phyloP scores from a whole-genome alignment of 1,284 basidiomycete genomes.

The Pyrrhoderma noxium region DNA sequence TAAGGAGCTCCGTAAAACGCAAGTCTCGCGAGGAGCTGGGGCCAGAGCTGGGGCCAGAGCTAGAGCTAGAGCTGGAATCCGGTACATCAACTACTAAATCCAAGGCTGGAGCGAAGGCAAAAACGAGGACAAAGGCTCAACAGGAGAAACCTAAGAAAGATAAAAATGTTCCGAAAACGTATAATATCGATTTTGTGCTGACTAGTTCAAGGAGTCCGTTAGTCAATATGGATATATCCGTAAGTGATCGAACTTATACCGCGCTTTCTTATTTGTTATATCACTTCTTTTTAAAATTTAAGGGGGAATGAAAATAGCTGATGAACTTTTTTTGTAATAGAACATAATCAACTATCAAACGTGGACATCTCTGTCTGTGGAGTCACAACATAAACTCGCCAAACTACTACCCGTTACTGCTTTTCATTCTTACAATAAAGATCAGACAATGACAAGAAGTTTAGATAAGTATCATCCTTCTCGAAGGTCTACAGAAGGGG shows the following conservation, averaged over 20 bases:
- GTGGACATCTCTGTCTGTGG: constrained; percentile 42
- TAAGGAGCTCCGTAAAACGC: no score
- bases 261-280: no score
- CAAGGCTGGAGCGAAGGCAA: no score
- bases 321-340: constrained; percentile 26
- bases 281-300: not conserved
- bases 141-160: not conserved
- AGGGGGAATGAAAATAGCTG: not conserved
- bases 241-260: no score
- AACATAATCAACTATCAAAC: constrained; percentile 43
- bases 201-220: constrained; percentile 45
- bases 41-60: no score
- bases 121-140: not conserved
- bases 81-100: no score
- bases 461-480: not conserved
- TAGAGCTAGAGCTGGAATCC: no score
- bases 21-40: no score
- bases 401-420: constrained; percentile 45
- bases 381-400: constrained; percentile 35
- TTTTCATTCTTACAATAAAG: constrained; percentile 25
- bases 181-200: constrained; percentile 27
- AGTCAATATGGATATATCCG: constrained; percentile 43
- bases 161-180: not conserved
- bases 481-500: no score
- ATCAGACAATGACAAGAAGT: not conserved